These are phyloP conservation scores for Erythrophleum fordii DNA, from an alignment of 306 rosid species.

Conservation along the genomic window DNA sequence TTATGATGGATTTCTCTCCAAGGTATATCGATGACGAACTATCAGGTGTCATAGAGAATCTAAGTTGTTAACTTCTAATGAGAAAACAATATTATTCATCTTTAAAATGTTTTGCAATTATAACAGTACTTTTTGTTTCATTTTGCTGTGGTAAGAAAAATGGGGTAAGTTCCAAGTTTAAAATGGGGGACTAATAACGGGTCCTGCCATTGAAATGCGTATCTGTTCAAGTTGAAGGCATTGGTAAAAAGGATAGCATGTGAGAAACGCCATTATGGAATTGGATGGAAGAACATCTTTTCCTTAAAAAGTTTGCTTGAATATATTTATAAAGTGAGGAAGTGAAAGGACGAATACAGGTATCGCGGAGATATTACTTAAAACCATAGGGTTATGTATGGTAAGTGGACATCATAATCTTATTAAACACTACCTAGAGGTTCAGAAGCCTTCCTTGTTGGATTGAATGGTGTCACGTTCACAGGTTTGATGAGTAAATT, in stretches of 20 bases:
- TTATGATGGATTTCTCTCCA: constrained; percentile 60
- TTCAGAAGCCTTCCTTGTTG: constrained; percentile 23
- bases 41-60: neutral
- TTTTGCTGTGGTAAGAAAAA: neutral
- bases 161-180: neutral
- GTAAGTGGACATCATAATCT: neutral
- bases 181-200: neutral
- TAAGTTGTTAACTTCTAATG: neutral
- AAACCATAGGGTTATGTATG: neutral
- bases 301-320: neutral
- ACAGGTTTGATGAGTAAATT: constrained; percentile 32
- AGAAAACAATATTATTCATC: constrained; percentile 3
- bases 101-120: constrained; percentile 10
- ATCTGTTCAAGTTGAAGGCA: constrained; percentile 17
- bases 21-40: constrained; percentile 46
- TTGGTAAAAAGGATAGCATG: neutral
- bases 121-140: neutral
- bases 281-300: neutral
- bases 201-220: neutral
- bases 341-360: neutral
- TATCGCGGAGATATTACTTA: constrained; percentile 18
- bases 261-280: neutral
- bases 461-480: neutral
- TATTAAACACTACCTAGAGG: neutral
- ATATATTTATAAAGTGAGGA: neutral